These are phyloP conservation scores for Bauhinia variegata DNA, from an alignment of 306 rosid species.

Conservation along the genomic window DNA sequence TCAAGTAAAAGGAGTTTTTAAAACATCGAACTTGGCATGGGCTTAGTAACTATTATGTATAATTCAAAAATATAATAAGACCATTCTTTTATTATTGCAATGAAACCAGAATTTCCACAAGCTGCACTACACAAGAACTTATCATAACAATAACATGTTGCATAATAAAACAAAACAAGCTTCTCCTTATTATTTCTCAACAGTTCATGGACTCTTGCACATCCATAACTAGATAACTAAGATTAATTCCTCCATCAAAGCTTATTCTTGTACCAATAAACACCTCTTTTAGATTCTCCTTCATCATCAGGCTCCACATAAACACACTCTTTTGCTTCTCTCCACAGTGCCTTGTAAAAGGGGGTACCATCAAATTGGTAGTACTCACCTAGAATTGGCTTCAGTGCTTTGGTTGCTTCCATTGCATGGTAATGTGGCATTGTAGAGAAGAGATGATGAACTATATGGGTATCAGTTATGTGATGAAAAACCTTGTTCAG, in stretches of 20 bases:
- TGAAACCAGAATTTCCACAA: too few relatives aligned
- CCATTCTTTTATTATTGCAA: too few relatives aligned
- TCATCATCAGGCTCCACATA: constrained; percentile 69
- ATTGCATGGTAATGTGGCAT: constrained; percentile 79
- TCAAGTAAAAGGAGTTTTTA: too few relatives aligned
- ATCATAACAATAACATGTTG: too few relatives aligned
- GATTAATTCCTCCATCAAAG: constrained; percentile 34
- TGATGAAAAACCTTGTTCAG: constrained; percentile 72
- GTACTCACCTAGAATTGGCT: constrained; percentile 48
- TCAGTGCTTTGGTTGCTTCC: constrained; percentile 76
- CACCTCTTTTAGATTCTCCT: constrained; percentile 48
- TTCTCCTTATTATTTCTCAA: too few relatives aligned
- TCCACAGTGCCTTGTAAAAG: constrained; percentile 74
- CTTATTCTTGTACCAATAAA: constrained; percentile 70
- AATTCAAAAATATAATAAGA: too few relatives aligned
- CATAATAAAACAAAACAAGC: too few relatives aligned
- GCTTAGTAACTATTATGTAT: too few relatives aligned
- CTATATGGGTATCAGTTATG: constrained; percentile 71
- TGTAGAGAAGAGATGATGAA: constrained; percentile 73
- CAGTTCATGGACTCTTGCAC: too few relatives aligned
- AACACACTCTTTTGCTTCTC: constrained; percentile 77
- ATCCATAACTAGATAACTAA: too few relatives aligned
- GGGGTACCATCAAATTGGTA: constrained; percentile 70
- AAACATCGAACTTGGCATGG: too few relatives aligned
- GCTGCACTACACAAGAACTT: too few relatives aligned